Conservation (phyloP, 768 basidiomycete genomes). For the Pisolithus microcarpus region DNA sequence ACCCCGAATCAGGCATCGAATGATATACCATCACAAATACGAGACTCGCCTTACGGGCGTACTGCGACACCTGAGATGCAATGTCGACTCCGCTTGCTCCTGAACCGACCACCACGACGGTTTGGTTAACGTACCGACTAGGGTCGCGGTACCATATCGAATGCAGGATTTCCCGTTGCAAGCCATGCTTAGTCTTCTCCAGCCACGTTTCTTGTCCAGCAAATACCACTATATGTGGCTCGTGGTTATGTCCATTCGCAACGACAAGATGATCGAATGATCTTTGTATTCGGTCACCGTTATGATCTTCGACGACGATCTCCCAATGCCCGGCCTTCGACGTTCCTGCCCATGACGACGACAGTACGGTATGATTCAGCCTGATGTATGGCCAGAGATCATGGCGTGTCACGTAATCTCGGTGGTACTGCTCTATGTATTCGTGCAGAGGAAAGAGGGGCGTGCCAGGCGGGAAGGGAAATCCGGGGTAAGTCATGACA, state of each 20-base stretch:
- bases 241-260: conserved; percentile 50
- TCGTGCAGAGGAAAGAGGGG: conserved; percentile 45
- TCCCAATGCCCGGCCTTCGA: conserved; percentile 37
- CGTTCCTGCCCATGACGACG: conserved; percentile 39
- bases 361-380: conserved; percentile 37
- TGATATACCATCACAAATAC: background rate
- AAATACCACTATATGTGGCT: conserved; percentile 40
- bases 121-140: conserved; percentile 33
- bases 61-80: conserved; percentile 33
- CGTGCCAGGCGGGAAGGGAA: conserved; percentile 45
- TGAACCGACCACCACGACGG: conserved; percentile 45
- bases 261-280: conserved; percentile 49
- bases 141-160: conserved; percentile 49
- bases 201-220: conserved; percentile 46
- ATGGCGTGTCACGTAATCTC: conserved; percentile 32
- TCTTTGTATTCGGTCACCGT: conserved; percentile 16
- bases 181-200: conserved; percentile 13
- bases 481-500: conserved; percentile 50
- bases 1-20: no score
- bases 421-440: conserved; percentile 41
- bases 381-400: conserved; percentile 34
- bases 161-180: conserved; percentile 39
- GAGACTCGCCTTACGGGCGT: conserved; percentile 36
- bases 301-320: conserved; percentile 25
- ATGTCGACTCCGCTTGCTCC: conserved; percentile 42